Evolutionary conservation across 805 yeast genomes (phyloP).

Genomic region (Starmera dryadoides): DNA sequence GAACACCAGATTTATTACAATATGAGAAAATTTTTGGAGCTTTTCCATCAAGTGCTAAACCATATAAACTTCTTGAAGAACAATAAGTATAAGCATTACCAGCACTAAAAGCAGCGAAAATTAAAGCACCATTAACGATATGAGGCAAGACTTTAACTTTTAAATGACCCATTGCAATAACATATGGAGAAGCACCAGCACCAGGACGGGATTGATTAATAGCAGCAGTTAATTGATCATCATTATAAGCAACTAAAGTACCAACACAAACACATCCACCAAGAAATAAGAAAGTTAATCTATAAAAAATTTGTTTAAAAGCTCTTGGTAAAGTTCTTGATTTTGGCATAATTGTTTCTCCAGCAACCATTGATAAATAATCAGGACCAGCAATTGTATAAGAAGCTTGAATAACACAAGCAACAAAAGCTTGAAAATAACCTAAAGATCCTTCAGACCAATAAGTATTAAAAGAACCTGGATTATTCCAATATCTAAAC

Average conservation of each 20-base stretch:
- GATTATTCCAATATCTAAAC: conserved; percentile 47
- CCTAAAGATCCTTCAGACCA: conserved; percentile 51
- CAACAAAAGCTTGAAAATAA: conserved; percentile 63
- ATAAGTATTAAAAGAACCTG: conserved; percentile 52
- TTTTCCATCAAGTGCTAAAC: conserved; percentile 61
- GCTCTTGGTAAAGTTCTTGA: conserved; percentile 64
- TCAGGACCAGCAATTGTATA: conserved; percentile 87
- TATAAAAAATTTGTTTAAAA: conserved; percentile 62
- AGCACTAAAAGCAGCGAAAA: conserved; percentile 73
- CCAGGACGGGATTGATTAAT: conserved; percentile 59
- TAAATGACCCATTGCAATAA: conserved; percentile 71
- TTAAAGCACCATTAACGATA: conserved; percentile 70
- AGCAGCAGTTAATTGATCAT: conserved; percentile 51
- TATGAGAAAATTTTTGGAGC: conserved; percentile 63
- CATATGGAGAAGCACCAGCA: conserved; percentile 76
- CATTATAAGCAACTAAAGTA: conserved; percentile 64
- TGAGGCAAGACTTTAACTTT: conserved; percentile 63
- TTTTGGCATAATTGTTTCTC: conserved; percentile 70
- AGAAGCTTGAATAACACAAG: conserved; percentile 62
- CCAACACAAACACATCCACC: conserved; percentile 78
- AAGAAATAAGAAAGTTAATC: conserved; percentile 61
- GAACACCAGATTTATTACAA: conserved; percentile 65
- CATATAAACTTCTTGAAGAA: conserved; percentile 61
- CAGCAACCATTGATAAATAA: conserved; percentile 77
- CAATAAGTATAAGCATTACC: conserved; percentile 78